Evolutionary conservation across 306 rosid species (phyloP), one percentile per base, ranked within the genome.

Genomic region (Cicer bijugum): DNA sequence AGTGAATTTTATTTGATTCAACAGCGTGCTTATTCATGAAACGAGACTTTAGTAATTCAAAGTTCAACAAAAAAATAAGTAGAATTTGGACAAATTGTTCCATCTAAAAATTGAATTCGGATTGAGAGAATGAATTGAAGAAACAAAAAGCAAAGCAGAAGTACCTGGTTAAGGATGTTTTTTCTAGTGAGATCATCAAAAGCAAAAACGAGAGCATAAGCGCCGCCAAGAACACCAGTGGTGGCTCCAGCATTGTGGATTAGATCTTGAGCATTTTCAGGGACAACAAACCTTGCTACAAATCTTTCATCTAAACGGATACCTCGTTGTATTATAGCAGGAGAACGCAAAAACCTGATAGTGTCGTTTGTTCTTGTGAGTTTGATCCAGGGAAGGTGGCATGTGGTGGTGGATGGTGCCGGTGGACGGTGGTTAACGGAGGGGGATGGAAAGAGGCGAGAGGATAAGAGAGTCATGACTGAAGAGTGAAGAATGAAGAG

Each of bases 121-220:
- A 0, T 28, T 45, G 14, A 75, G 23, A 15, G 2, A 48, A 10
- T 46, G 11, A 58, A 23, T 6, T 12, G 52, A 33, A 7, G 12
- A 64, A 64, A 63, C 8, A 6, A 63, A 63, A 63, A 4, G 14
- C 2, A n/a, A 48, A 11, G 6, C 1, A 12, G 51, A 1, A 11
- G 1, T 45, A 92, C 97, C 96, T 94, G 98, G 19, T 85, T 74
- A 72, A 94, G 72, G 72, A 89, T 58, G 61, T 88, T 72, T 64
- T 83, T 85, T 56, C 52, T 77, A 0, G 96, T 75, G 78, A 91
- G 88, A 37, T 76, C 66, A 48, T 94, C 84, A 81, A 94, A 94
- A 75, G 70, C 47, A 75, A 69, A 86, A 37, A 94, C 95, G 60
- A 91, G 87, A 33, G 76, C 81, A 60, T 85, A 94, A 5, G 85